These are phyloP conservation scores for Botrytis squamosa DNA, from an alignment of 2,329 filamentous ascomycete genomes.

Conservation along the genomic window DNA sequence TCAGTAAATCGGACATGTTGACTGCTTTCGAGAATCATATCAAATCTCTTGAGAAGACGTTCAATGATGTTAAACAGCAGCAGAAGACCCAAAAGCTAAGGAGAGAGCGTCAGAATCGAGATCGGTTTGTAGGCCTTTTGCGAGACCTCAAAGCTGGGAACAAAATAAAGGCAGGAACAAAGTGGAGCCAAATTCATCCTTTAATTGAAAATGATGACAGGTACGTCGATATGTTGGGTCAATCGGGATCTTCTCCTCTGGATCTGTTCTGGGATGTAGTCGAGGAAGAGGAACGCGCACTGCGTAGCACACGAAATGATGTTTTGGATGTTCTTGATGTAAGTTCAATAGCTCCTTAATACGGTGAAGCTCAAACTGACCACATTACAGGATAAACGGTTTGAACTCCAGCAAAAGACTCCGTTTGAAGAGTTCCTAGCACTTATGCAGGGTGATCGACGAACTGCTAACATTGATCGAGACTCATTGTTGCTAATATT, in stretches of 20 bases:
- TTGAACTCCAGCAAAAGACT: slow-evolving; percentile 84
- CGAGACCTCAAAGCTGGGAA: slow-evolving; percentile 70
- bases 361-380: slow-evolving; percentile 41
- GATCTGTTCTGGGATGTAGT: slow-evolving; percentile 96
- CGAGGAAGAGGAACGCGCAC: slow-evolving; percentile 87
- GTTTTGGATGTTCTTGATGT: slow-evolving; percentile 88
- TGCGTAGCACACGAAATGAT: slow-evolving; percentile 77
- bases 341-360: slow-evolving; percentile 41
- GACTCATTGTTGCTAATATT: slow-evolving; percentile 81
- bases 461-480: slow-evolving; percentile 81
- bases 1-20: slow-evolving; percentile 87
- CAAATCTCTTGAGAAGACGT: slow-evolving; percentile 82
- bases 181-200: slow-evolving; percentile 81
- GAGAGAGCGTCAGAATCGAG: slow-evolving; percentile 81
- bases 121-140: slow-evolving; percentile 74
- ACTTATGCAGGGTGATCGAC: slow-evolving; percentile 80
- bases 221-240: slow-evolving; percentile 80
- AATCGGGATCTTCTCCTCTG: slow-evolving; percentile 78
- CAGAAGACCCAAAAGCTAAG: slow-evolving; percentile 80
- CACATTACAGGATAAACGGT: slow-evolving; percentile 71
- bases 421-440: slow-evolving; percentile 84
- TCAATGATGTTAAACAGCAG: slow-evolving; percentile 87
- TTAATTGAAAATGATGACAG: slow-evolving; percentile 76
- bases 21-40: slow-evolving; percentile 94
- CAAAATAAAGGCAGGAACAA: slow-evolving; percentile 84